Evolutionary conservation across 2,329 filamentous ascomycete genomes (phyloP).

Genomic region (Didymellaceae sp.): DNA sequence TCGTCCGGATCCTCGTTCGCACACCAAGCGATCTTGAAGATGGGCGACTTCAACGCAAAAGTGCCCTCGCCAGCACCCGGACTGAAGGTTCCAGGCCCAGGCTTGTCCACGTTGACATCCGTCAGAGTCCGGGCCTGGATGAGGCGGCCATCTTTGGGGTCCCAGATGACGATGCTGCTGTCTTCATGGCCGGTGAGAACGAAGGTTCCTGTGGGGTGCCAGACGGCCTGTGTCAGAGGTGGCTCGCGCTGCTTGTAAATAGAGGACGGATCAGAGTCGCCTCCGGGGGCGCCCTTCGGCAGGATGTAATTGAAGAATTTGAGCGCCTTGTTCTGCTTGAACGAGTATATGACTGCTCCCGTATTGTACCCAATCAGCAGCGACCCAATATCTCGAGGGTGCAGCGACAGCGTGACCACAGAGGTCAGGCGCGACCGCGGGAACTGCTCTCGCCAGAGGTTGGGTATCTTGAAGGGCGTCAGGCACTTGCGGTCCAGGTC

Average conservation of each 20-base stretch:
- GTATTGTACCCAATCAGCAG: constrained; percentile 89
- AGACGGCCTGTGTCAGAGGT: constrained; percentile 79
- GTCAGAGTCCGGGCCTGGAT: constrained; percentile 83
- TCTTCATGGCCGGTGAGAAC: constrained; percentile 88
- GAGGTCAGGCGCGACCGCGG: constrained; percentile 68
- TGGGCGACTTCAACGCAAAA: constrained; percentile 72
- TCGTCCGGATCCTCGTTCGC: constrained; percentile 94
- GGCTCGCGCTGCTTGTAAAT: constrained; percentile 71
- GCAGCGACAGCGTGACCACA: constrained; percentile 80
- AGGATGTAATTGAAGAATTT: constrained; percentile 85
- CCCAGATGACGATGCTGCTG: constrained; percentile 91
- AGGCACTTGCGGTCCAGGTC: constrained; percentile 84
- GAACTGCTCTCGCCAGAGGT: constrained; percentile 81
- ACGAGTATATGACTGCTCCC: constrained; percentile 88
- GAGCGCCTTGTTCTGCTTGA: constrained; percentile 84
- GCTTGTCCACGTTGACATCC: constrained; percentile 74
- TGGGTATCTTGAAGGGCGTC: constrained; percentile 81
- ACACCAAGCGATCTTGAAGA: constrained; percentile 86
- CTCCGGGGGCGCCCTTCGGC: constrained; percentile 83
- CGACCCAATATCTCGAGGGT: constrained; percentile 90
- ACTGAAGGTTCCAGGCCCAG: constrained; percentile 55
- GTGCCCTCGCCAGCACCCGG: constrained; percentile 56
- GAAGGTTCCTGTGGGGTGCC: constrained; percentile 95
- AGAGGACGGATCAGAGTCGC: constrained; percentile 67
- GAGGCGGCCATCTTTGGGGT: constrained; percentile 83